Base-by-base conservation (phyloP, 1,284 basidiomycete species). In the Leccinum pallidistipes region DNA sequence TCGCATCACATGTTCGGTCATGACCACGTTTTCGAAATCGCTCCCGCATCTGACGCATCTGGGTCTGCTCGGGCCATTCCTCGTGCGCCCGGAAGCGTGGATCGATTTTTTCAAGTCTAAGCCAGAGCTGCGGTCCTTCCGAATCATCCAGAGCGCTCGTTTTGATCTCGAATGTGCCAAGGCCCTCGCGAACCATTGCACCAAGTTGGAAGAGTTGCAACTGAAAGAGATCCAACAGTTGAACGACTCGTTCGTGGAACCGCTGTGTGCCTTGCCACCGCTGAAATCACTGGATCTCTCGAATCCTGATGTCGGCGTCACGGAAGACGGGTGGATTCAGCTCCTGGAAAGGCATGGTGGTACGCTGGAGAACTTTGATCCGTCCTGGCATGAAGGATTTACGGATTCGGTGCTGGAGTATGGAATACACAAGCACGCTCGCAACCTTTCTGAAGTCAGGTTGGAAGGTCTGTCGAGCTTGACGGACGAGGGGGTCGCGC, bases 31-130 rank as follows among this genome's bases (percentile, higher is more conserved):
- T 85, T 81, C 81, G 11, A 80, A 75, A 6, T 82, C 83, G 2
- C 81, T 98, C 27, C 85, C 84, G 1, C 73, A 84, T 8, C 84
- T 99, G 40, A 82, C 78, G 18, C 83, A 83, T 24, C 70, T 99
- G 8, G 91, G 93, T 69, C 88, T 99, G 6, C 87, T 93, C 29
- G 97, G 92, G 0, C 93, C 95, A 0, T 98, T 95, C 77, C 86
- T 97, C 27, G 90, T 97, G 29, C 86, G 88, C 52, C 79, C 85
- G 7, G 79, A 85, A 6, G 86, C 85, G 0, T 98, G 97, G 95
- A 79, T 85, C 52, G 71, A 78, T 0, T 95, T 97, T 77, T 87
- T 98, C 75, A 75, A 83, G 51, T 72, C 82, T 1, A 83, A 89
- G 53, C 80, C 83, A 2, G 72, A 78, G 2, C 81, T 98, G 6